These are phyloP conservation scores for Gloeostereum incarnatum DNA, from an alignment of 768 basidiomycete species.

Conservation along the genomic window DNA sequence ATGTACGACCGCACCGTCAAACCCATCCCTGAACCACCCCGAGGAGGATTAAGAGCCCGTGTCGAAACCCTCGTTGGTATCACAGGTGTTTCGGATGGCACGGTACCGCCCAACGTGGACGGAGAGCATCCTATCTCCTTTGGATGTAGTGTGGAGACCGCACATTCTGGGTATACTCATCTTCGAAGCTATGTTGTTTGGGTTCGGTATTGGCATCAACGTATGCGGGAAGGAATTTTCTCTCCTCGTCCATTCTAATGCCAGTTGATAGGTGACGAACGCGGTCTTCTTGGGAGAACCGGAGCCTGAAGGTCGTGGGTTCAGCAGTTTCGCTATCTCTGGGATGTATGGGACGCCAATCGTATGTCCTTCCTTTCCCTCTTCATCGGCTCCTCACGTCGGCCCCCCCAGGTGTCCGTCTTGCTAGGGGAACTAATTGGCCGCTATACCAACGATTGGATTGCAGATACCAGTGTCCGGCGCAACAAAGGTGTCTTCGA, in stretches of 20 bases:
- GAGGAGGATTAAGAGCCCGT: conserved; percentile 35
- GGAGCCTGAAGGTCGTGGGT: conserved; percentile 42
- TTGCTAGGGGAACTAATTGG: conserved; percentile 44
- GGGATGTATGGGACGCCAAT: conserved; percentile 49
- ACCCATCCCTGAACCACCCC: conserved; percentile 34
- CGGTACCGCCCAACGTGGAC: conserved; percentile 45
- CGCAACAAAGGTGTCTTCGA: conserved; percentile 50
- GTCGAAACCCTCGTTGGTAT: conserved; percentile 56
- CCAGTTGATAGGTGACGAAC: conserved; percentile 46
- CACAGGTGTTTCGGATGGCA: conserved; percentile 48
- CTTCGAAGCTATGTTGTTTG: conserved; percentile 42
- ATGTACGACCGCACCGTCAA: conserved; percentile 53
- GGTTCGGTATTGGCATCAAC: conserved; percentile 40
- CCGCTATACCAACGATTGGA: conserved; percentile 43
- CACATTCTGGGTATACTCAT: conserved; percentile 42
- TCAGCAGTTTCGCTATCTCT: conserved; percentile 38
- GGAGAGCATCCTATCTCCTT: conserved; percentile 30
- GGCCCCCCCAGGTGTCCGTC: conserved; percentile 31
- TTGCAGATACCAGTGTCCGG: conserved; percentile 34
- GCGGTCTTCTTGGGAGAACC: conserved; percentile 55
- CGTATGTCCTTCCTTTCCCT: conserved; percentile 18
- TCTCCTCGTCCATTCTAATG: not conserved
- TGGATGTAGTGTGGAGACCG: conserved; percentile 54
- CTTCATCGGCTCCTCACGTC: not conserved
- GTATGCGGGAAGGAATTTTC: conserved; percentile 19